A percentile compares a stretch with the other conserved stretches of the same genome.
phyloP scores from a whole-genome alignment of 441 rosid species.

The Populus trichocarpa region DNA sequence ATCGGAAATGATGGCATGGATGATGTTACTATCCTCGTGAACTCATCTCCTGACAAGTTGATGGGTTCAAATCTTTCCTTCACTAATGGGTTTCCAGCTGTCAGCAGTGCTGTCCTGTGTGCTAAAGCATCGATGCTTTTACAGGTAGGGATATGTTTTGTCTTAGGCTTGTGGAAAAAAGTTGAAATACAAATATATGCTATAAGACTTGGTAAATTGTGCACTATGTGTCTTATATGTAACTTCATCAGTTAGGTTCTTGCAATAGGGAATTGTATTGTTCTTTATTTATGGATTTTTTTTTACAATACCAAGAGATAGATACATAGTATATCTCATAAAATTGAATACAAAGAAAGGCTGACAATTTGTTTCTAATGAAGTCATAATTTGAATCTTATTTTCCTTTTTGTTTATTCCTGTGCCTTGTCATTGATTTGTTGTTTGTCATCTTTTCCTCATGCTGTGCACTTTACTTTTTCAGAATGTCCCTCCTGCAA shows the following conservation, averaged over 20 bases:
- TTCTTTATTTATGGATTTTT: background rate
- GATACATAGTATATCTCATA: too few relatives aligned
- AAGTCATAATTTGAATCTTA: background rate
- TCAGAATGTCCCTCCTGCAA: too few relatives aligned
- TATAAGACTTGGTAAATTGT: background rate
- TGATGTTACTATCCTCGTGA: conserved; percentile 86
- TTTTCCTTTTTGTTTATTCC: background rate
- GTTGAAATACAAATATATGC: too few relatives aligned
- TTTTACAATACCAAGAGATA: background rate
- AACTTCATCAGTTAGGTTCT: background rate
- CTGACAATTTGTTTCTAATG: background rate
- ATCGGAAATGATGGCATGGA: conserved; percentile 89
- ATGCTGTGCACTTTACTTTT: conserved; percentile 15
- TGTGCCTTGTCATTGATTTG: background rate
- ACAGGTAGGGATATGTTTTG: conserved; percentile 58
- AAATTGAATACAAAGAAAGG: background rate
- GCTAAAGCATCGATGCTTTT: conserved; percentile 98
- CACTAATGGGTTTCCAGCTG: conserved; percentile 76
- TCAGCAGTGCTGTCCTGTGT: conserved; percentile 73
- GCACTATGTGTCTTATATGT: background rate
- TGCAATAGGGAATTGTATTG: background rate
- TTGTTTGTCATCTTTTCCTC: background rate
- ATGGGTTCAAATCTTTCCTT: conserved; percentile 86
- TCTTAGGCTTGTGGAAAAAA: too few relatives aligned
- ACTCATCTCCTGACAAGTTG: conserved; percentile 88